phyloP scores from a whole-genome alignment of 306 rosid genomes.

The Gillenia trifoliata region DNA sequence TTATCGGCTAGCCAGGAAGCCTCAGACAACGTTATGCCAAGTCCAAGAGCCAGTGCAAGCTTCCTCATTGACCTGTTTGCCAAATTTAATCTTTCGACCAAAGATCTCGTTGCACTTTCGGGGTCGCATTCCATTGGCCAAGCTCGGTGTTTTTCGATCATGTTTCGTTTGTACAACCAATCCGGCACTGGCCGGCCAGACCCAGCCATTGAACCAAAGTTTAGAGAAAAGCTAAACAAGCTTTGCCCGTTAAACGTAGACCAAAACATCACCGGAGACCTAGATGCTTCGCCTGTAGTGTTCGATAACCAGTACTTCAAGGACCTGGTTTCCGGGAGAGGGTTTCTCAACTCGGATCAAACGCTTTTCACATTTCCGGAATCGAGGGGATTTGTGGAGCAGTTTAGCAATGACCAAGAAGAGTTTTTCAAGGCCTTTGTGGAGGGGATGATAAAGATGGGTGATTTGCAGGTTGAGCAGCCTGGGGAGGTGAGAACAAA shows the following conservation, averaged over 20 bases:
- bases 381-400: conserved; percentile 42
- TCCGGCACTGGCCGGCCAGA: conserved; percentile 70
- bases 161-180: conserved; percentile 87
- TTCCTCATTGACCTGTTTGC: conserved; percentile 58
- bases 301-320: conserved; percentile 89
- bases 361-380: conserved; percentile 55
- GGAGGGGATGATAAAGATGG: conserved; percentile 79
- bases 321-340: conserved; percentile 75
- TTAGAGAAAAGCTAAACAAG: conserved; percentile 40
- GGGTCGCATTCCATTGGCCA: conserved; percentile 87
- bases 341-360: conserved; percentile 84
- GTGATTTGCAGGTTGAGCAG: conserved; percentile 58
- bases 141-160: conserved; percentile 88
- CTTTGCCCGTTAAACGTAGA: conserved; percentile 65
- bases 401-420: conserved; percentile 39
- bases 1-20: conserved; percentile 64
- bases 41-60: conserved; percentile 83
- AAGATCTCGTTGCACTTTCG: conserved; percentile 82
- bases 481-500: conserved; percentile 68
- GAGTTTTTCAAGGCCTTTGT: conserved; percentile 58
- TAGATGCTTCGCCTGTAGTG: conserved; percentile 63
- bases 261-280: conserved; percentile 63
- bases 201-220: conserved; percentile 57
- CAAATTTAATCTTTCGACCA: conserved; percentile 38
- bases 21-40: conserved; percentile 70